Percentiles rank a stretch among this genome's conserved stretches.
phyloP scores from a whole-genome alignment of 495 filamentous ascomycete genomes.

The Neohortaea acidophila region DNA sequence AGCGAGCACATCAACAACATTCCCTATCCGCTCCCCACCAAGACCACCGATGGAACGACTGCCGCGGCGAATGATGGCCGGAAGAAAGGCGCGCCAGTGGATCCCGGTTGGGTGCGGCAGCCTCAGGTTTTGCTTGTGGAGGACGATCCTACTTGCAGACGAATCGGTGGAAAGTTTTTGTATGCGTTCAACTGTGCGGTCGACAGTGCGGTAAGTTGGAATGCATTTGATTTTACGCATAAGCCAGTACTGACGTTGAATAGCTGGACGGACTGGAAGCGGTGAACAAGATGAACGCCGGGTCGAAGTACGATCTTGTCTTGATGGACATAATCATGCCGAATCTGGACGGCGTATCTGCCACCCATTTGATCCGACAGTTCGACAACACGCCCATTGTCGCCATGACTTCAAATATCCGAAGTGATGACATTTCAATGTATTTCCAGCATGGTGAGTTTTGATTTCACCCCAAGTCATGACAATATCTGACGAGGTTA shows the following conservation, averaged over 20 bases:
- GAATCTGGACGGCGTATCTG: conserved; percentile 84
- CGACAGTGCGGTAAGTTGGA: conserved; percentile 66
- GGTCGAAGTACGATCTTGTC: conserved; percentile 77
- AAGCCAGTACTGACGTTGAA: conserved; percentile 18
- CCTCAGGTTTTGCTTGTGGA: conserved; percentile 86
- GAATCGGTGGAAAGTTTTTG: conserved; percentile 89
- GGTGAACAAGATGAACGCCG: conserved; percentile 75
- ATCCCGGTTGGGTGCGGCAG: conserved; percentile 64
- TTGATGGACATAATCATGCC: conserved; percentile 99
- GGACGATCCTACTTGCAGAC: conserved; percentile 83
- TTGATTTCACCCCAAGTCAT: conserved; percentile 3
- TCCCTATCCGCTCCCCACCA: conserved; percentile 58
- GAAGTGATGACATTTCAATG: conserved; percentile 89
- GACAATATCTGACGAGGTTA: neutral
- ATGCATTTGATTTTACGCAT: too few relatives aligned
- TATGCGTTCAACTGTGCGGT: conserved; percentile 78
- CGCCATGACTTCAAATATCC: conserved; percentile 97
- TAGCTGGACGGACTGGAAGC: conserved; percentile 85
- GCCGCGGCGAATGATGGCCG: conserved; percentile 35
- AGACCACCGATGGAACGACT: conserved; percentile 32
- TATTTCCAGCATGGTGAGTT: conserved; percentile 89
- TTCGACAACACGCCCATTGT: conserved; percentile 82
- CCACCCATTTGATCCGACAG: conserved; percentile 84
- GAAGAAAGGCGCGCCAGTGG: conserved; percentile 55
- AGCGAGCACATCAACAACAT: conserved; percentile 89